Evolutionary conservation across 768 basidiomycete genomes (phyloP), one percentile per base, ranked within the genome.

Genomic region (Tricholoma saponaceum): DNA sequence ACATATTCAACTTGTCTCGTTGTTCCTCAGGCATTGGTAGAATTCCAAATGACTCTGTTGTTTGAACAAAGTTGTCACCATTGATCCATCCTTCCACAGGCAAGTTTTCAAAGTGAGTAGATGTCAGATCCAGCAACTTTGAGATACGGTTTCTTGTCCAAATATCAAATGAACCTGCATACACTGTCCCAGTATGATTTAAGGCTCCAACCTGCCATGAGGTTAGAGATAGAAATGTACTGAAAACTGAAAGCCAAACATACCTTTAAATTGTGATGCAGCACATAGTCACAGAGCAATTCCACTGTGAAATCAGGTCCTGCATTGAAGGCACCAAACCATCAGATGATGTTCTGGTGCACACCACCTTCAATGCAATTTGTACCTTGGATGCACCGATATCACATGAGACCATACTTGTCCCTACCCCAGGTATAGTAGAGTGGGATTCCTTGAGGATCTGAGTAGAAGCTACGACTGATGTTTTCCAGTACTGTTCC

Each of bases 261-360:
- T 16, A 37, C 35, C 35, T 16, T 37, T 16, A 37, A 37, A 16
- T 37, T 37, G 4, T 37, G 35, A 13, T 37, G 35, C 35, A 37
- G 16, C 13, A 16, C 12, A 37, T 37, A 14, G 35, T 37, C 12
- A 5, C 25, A 18, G 10, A 52, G 51, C 23, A 30, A n/a, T 25
- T 52, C 51, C 16, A 51, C 18, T 51, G 26, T 2, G n/a, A 28
- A 28, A 28, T 32, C 30, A 13, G 23, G 30, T 26, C 23, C 30
- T 25, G 51, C 30, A 32, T 32, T 52, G 51, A 52, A 32, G 51
- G 26, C 51, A 28, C 51, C 51, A 52, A 52, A 32, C 30, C 30
- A 52, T 52, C 32, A 8, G 51, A 52, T 52, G 51, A 52, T 52
- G 30, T 32, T 52, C 51, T 52, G 51, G 30, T 52, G 51, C 18